Conservation (phyloP, 1,284 basidiomycete species). For the Singerocomus rubriflavus region DNA sequence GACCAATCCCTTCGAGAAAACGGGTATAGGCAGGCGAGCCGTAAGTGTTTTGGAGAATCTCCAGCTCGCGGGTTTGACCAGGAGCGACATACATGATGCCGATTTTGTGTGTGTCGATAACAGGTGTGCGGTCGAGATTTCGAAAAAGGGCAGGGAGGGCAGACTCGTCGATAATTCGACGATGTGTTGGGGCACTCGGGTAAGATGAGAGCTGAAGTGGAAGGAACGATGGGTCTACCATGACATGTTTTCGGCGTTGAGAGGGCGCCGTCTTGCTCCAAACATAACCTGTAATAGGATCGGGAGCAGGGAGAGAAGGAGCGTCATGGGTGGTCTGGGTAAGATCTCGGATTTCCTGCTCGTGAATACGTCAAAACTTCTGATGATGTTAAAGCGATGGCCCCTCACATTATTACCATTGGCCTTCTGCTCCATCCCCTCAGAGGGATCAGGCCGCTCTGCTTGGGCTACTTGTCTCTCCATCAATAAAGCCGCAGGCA, state of each 20-base stretch:
- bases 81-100: conserved; percentile 96
- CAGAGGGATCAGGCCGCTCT: conserved; percentile 24
- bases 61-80: conserved; percentile 80
- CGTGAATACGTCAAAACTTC: conserved; percentile 9
- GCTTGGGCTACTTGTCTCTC: conserved; percentile 49
- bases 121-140: conserved; percentile 83
- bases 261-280: conserved; percentile 85
- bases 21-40: conserved; percentile 94
- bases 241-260: conserved; percentile 81
- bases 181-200: conserved; percentile 46
- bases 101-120: conserved; percentile 97
- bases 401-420: conserved; percentile 14
- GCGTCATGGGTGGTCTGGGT: conserved; percentile 3
- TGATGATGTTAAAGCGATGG: neutral
- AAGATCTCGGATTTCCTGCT: conserved; percentile 25
- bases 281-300: conserved; percentile 76
- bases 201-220: conserved; percentile 86
- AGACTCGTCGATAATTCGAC: conserved; percentile 56
- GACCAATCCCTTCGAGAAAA: conserved; percentile 88
- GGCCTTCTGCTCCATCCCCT: conserved; percentile 5
- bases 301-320: conserved; percentile 42
- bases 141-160: conserved; percentile 57
- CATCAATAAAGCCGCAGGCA: conserved; percentile 73
- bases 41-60: conserved; percentile 88
- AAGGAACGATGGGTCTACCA: conserved; percentile 85